Evolutionary conservation across 805 yeast genomes (phyloP).

Genomic region (Ogataea populi-albae): DNA sequence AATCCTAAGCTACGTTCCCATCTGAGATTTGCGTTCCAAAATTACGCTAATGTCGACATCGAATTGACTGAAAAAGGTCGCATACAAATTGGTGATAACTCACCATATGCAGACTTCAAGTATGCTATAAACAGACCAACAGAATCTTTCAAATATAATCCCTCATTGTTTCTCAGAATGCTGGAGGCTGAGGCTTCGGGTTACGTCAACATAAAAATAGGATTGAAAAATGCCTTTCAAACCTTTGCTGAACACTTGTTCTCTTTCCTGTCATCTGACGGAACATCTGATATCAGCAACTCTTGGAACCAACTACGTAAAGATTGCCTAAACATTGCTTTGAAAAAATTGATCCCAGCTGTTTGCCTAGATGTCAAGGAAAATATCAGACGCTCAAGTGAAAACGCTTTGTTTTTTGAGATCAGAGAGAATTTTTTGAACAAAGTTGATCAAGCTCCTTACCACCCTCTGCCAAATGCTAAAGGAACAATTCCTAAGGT

Average conservation of each 20-base stretch:
- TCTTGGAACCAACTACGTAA: constrained; percentile 82
- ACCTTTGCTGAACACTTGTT: constrained; percentile 48
- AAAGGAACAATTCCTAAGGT: constrained; percentile 84
- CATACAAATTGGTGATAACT: constrained; percentile 70
- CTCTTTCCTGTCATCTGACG: constrained; percentile 66
- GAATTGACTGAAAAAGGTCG: constrained; percentile 81
- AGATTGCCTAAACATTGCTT: constrained; percentile 60
- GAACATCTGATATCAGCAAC: constrained; percentile 68
- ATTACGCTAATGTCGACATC: constrained; percentile 67
- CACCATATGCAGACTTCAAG: constrained; percentile 85
- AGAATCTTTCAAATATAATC: constrained; percentile 66
- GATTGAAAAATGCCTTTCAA: constrained; percentile 43
- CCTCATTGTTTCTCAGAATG: constrained; percentile 86
- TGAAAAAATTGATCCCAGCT: constrained; percentile 63
- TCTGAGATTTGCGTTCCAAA: constrained; percentile 59
- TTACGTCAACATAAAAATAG: constrained; percentile 62
- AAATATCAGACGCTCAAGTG: constrained; percentile 72
- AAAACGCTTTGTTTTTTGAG: constrained; percentile 61
- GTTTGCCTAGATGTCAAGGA: constrained; percentile 79
- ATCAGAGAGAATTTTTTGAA: constrained; percentile 67
- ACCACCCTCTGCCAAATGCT: constrained; percentile 71
- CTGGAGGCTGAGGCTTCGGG: constrained; percentile 85
- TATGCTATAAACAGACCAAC: constrained; percentile 83
- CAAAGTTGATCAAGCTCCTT: constrained; percentile 91
- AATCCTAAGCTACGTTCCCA: constrained; percentile 77